Conservation (phyloP, 805 yeast species). For the Komagataella ulmi region DNA sequence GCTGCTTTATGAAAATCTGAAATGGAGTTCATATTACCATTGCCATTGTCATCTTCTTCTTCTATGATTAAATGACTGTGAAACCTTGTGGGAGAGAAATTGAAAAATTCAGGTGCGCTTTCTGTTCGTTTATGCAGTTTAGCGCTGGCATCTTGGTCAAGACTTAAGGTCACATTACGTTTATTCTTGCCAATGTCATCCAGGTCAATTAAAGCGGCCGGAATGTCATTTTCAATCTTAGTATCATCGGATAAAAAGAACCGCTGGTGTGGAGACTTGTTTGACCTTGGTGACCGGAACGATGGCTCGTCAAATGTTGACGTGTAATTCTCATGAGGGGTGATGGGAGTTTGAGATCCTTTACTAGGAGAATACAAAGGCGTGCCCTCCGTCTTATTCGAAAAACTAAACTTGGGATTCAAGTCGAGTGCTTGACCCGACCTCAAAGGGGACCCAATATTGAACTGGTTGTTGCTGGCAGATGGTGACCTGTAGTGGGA, state of each 20-base stretch:
- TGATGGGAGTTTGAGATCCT: not conserved
- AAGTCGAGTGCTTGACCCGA: not conserved
- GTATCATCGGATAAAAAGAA: not conserved
- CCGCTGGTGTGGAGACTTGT: not conserved
- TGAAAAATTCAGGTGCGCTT: not conserved
- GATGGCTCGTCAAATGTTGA: not conserved
- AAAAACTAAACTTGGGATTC: not conserved
- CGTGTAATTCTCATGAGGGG: not conserved
- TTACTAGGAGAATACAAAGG: not conserved
- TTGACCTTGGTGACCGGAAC: not conserved
- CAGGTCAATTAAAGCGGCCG: not conserved
- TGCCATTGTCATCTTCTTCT: not conserved
- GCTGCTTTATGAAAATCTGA: not conserved
- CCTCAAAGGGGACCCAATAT: not conserved
- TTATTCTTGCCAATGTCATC: not conserved
- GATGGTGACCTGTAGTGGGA: constrained; percentile 4
- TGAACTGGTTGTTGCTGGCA: not conserved
- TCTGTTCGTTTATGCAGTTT: not conserved
- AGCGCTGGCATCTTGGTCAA: not conserved
- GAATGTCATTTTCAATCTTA: not conserved
- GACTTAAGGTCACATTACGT: not conserved
- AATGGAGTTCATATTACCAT: not conserved
- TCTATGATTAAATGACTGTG: not conserved
- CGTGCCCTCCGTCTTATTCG: not conserved
- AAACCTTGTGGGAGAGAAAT: not conserved